Conservation (phyloP, 768 basidiomycete species). For the Serendipita indica region DNA sequence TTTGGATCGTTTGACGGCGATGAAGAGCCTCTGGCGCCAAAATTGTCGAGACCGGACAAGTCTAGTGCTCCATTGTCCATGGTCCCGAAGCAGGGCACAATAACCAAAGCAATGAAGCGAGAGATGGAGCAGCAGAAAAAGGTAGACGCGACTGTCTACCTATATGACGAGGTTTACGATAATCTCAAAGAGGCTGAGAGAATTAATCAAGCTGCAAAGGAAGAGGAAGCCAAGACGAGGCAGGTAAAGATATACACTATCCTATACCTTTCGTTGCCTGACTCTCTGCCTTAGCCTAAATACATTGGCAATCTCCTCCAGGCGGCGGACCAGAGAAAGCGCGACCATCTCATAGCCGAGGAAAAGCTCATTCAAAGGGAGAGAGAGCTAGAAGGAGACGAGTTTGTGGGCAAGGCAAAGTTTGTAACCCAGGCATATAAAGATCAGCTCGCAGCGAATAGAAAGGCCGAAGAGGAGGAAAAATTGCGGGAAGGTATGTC, state of each 20-base stretch:
- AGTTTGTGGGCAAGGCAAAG: constrained; percentile 87
- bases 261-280: constrained; percentile 16
- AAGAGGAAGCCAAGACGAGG: constrained; percentile 56
- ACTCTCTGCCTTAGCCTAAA: constrained; percentile 52
- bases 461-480: constrained; percentile 87
- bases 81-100: constrained; percentile 37
- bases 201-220: constrained; percentile 59
- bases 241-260: constrained; percentile 40
- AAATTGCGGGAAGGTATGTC: constrained; percentile 69
- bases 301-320: constrained; percentile 71
- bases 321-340: constrained; percentile 70
- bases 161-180: constrained; percentile 96
- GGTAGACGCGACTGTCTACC: constrained; percentile 70
- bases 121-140: constrained; percentile 65
- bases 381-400: constrained; percentile 82
- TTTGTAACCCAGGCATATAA: constrained; percentile 98
- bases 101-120: constrained; percentile 52
- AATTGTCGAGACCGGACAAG: constrained; percentile 19
- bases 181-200: constrained; percentile 80
- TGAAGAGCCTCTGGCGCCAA: constrained; percentile 29
- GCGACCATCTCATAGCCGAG: constrained; percentile 86
- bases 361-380: constrained; percentile 96
- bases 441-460: constrained; percentile 85
- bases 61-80: constrained; percentile 34
- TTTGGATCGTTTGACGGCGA: constrained; percentile 42